These are phyloP conservation scores for Infundibulicybe gibba DNA, from an alignment of 768 basidiomycete genomes.

Conservation along the genomic window DNA sequence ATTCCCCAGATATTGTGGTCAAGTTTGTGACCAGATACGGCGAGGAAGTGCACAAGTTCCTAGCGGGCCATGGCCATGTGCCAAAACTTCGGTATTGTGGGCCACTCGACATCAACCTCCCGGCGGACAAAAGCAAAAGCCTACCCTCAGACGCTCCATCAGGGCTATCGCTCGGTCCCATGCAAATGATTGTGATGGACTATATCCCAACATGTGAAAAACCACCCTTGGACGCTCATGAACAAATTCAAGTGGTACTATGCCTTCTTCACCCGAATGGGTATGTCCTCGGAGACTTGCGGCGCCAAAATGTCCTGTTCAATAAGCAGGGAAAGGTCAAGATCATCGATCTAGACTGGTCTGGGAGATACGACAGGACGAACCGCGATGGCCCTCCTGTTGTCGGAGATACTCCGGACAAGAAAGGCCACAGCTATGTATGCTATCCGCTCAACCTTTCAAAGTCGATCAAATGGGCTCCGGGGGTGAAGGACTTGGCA, in stretches of 20 bases:
- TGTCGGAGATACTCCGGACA: too few relatives aligned
- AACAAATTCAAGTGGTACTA: background rate
- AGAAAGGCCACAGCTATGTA: too few relatives aligned
- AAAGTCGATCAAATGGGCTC: too few relatives aligned
- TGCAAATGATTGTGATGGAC: background rate
- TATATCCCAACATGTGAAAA: background rate
- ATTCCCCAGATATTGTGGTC: conserved; percentile 18
- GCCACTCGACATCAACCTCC: conserved; percentile 3
- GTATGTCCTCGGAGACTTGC: background rate
- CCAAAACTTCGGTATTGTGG: conserved; percentile 28
- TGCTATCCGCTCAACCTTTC: too few relatives aligned
- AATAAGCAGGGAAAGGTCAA: background rate
- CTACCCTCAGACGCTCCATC: background rate
- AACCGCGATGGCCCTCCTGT: too few relatives aligned
- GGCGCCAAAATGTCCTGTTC: background rate
- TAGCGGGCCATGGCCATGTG: conserved; percentile 21
- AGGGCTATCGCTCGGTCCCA: background rate
- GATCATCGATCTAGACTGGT: background rate
- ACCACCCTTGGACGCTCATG: background rate
- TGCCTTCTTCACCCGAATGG: background rate
- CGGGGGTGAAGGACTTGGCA: too few relatives aligned
- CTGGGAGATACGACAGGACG: background rate
- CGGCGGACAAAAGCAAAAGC: too few relatives aligned
- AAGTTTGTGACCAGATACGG: conserved; percentile 34
- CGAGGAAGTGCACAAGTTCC: conserved; percentile 21